Base-by-base conservation (phyloP, 2,329 filamentous ascomycete species). In the Epichloe baconii region DNA sequence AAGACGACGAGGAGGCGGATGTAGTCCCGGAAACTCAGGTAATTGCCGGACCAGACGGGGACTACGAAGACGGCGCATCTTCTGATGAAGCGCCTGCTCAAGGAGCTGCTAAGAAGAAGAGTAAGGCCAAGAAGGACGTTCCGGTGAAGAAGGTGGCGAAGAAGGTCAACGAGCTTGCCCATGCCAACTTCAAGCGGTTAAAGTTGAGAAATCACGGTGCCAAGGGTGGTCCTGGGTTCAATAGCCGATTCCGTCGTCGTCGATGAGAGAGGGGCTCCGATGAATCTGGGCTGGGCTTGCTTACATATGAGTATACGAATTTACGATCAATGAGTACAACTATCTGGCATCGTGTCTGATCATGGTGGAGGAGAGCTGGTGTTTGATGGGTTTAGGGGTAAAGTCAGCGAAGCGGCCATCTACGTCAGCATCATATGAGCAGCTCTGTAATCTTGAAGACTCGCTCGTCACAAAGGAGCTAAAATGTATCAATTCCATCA, bases 161-260 rank as follows among this genome's bases (percentile, higher is more conserved):
- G 58, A 85, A 83, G 67, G 78, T 85, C 47, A 82, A 78, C 59
- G 79, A 79, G 55, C 64, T 80, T 57, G 80, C 81, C 14, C 77
- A 83, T 58, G 74, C 79, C 54, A 85, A 85, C 67, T 85, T 84
- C 65, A 80, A 80, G 63, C 68, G 78, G 51, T 63, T 85, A 53
- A 85, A 85, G 69, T 66, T 85, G 60, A 72, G 71, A 58, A 83
- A 82, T 58, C 67, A 71, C 3, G 80, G 80, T 3, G 67, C 77
- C n/a, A 84, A 83, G 64, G 80, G 80, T 2, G 79, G 78, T 4
- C 71, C 77, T 19, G 76, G 71, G 2, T 70, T 73, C 60, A 76
- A 75, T 52, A 81, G 78, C 62, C 72, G 72, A 49, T 84, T 83
- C 62, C 71, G 79, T 51, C 69, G 80, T 54, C 71, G 73, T 59